Evolutionary conservation across 2,329 filamentous ascomycete genomes (phyloP), one percentile per base, ranked within the genome.

Genomic region (Colletotrichum abscissum): DNA sequence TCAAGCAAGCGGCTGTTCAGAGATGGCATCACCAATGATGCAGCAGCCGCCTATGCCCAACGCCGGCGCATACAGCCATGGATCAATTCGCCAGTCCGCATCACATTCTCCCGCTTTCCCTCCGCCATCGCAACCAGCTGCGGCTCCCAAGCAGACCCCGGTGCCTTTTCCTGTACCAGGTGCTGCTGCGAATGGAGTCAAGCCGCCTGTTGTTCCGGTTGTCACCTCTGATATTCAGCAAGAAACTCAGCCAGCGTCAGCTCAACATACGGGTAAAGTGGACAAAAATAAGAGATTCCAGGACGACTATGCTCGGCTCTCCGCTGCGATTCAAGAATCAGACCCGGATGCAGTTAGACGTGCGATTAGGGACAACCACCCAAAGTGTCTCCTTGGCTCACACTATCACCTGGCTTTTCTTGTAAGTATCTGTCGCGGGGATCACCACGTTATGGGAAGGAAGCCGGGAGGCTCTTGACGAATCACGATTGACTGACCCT

Each of bases 391-490:
- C 2, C 67, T 86, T 4, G 88, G 88, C 11, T 87, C 86, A 4
- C 85, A 88, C 12, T 89, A 87, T 70, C 88, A 90, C 73, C 81
- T 85, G 55, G 83, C 85, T 2, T 90, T 90, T 74, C 69, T 90
- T 66, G 88, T 90, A 78, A 82, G 87, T 85, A 22, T 4, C 9
- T 19, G 4, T 46, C 19, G 16, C 19, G 35, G 28, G 8, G 72
- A 64, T 72, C 56, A 19, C 5, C 5, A 30, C 59, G 9, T 11
- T 38, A 14, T 68, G 19, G 19, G 42, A 22, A 22, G 42, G 19
- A 22, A 26, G 4, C 26, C 26, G 26, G 1, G 26, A 11, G 16
- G 42, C 42, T 49, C 42, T 49, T 49, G 8, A 49, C 8, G 35
- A 24, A 22, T 3, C 54, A 11, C 35, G 12, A 38, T 11, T n/a